Evolutionary conservation across 2,329 filamentous ascomycete species (phyloP).

Genomic region (Chaetomium sp.): DNA sequence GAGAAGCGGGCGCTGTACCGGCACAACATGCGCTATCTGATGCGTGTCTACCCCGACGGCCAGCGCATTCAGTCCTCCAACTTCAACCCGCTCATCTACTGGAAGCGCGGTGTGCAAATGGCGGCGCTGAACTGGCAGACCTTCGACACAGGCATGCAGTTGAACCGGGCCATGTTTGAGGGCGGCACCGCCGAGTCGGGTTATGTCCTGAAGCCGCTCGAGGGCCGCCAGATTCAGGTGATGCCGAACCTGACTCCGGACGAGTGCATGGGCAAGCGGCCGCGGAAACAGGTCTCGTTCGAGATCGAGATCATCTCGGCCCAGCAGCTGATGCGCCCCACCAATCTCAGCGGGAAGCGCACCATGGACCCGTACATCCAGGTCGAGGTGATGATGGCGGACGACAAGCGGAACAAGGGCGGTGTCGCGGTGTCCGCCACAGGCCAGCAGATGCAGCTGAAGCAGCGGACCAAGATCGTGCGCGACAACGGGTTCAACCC

Average conservation of each 20-base stretch:
- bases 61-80: conserved; percentile 82
- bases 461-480: conserved; percentile 72
- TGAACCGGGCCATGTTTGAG: conserved; percentile 97
- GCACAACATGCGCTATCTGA: conserved; percentile 87
- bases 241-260: conserved; percentile 48
- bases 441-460: conserved; percentile 54
- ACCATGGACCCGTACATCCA: conserved; percentile 90
- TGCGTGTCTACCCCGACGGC: conserved; percentile 87
- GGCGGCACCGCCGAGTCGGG: conserved; percentile 79
- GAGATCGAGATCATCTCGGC: conserved; percentile 86
- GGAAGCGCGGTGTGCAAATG: conserved; percentile 96
- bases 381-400: conserved; percentile 88
- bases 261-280: conserved; percentile 55
- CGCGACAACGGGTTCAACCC: conserved; percentile 92
- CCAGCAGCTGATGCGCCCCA: conserved; percentile 83
- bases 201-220: conserved; percentile 87
- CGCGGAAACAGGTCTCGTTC: conserved; percentile 78
- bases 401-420: conserved; percentile 85
- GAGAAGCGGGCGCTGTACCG: conserved; percentile 73
- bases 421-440: conserved; percentile 57
- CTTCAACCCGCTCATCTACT: conserved; percentile 89
- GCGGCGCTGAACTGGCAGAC: conserved; percentile 98
- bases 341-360: conserved; percentile 46
- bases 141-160: conserved; percentile 88
- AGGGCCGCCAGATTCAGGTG: conserved; percentile 66